Evolutionary conservation across 768 basidiomycete species (phyloP), one percentile per base, ranked within the genome.

Genomic region (Kwoniella sp.): DNA sequence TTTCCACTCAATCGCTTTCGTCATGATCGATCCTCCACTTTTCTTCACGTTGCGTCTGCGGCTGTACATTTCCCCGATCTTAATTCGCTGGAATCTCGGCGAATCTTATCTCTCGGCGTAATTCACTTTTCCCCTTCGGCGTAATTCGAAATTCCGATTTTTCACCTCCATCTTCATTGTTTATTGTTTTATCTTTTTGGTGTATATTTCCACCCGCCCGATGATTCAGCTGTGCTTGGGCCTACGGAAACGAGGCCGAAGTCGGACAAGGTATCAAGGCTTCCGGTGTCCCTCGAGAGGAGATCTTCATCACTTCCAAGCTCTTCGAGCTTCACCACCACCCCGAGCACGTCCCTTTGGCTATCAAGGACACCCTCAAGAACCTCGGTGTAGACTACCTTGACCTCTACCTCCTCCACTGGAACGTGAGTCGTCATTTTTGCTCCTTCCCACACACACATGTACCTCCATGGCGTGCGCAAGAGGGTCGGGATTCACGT

Each of bases 371-470:
- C 62, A 86, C 72, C 50, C 56, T 77, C 26, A 72, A 77, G 66
- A 76, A 77, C 56, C 65, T 77, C 37, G 74, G 69, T 52, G 47
- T 64, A 0, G 84, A 87, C 46, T 90, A 91, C 77, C 83, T 92
- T 55, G 90, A 92, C 76, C 77, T 92, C 52, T 91, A 91, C 74
- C 81, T 92, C 52, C 87, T 91, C 58, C 89, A 90, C 72, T 91
- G 88, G 89, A 88, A 68, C 54, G 53, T 56, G 57, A 66, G 64
- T 63, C 17, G 36, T 50, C 24, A 46, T 52, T 21, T 21, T n/a
- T 55, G n/a, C 10, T 0, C 6, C 8, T 0, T 33, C 24, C 13
- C 29, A 21, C 46, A 19, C 33, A 21, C 53, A 21, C 26, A 52
- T 26, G 21, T 52, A 8, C 24, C 21, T 17, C 29, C 53, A 21